Evolutionary conservation across 169 alveolate species (phyloP), one percentile per base, ranked within the genome.

Genomic region (Cyclospora cayetanensis): DNA sequence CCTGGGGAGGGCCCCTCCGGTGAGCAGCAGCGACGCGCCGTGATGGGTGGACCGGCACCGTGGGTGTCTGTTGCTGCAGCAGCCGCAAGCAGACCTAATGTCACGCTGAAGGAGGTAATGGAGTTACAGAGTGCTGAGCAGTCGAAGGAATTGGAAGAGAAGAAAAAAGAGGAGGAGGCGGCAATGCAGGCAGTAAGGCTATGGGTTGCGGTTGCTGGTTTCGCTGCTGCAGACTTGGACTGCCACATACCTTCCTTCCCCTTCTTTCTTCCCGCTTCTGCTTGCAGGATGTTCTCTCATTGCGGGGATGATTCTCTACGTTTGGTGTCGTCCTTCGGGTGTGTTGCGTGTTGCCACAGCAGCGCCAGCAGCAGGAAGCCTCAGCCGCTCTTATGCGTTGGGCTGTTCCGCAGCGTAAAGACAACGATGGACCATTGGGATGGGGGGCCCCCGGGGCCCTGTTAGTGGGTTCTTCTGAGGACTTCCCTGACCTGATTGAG

Each of bases 31-130:
- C 85, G 85, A 41, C 55, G 85, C 4, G 35, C 85, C 42, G 85
- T 12, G 22, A 35, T 74, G 46, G 85, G 85, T 55, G 85, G 85
- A 22, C 85, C 85, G 11, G 85, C 85, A 2, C 85, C 85, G 3
- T 74, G 85, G 85, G 85, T 74, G 39, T 35, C 85, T 15, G 85
- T 74, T 74, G 63, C 85, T 74, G 85, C 85, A 37, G 85, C 85
- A 34, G 85, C 63, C 18, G 85, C 85, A n/a, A 74, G 20, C 39
- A 42, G 85, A 2, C 85, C 85, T 5, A 70, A 70, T 70, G 85
- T 74, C 7, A 74, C 85, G 0, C 22, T 74, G 63, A 74, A 74
- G 27, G 85, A 74, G 25, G 85, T 74, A 63, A 74, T 74, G 85
- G 85, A 74, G 85, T 20, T 74, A 37, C 85, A 74, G 63, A 74